phyloP scores from a whole-genome alignment of 2,329 filamentous ascomycete species.

The Colletotrichum siamense region DNA sequence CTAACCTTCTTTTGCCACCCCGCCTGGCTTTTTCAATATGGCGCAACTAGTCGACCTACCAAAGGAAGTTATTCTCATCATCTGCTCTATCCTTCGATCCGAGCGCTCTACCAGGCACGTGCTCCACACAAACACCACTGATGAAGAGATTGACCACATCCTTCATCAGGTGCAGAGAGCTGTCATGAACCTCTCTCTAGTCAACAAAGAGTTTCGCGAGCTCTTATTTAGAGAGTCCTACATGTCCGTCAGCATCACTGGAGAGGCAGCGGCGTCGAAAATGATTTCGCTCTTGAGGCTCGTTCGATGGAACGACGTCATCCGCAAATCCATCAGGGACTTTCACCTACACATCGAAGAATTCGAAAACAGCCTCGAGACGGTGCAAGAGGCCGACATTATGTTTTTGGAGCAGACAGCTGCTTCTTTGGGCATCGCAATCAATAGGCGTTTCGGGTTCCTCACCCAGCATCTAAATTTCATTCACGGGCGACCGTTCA shows the following conservation, averaged over 20 bases:
- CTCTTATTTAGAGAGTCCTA: not conserved
- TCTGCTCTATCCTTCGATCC: not conserved
- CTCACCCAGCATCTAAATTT: accelerated
- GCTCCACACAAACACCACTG: not conserved
- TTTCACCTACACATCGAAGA: not conserved
- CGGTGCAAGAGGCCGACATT: not conserved
- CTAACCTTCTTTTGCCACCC: not conserved
- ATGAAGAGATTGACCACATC: not conserved
- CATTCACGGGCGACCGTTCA: too few species aligned
- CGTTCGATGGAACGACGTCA: not conserved
- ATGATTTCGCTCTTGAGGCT: not conserved
- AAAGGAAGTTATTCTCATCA: not conserved
- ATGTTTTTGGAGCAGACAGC: not conserved
- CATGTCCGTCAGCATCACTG: not conserved
- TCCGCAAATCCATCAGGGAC: not conserved
- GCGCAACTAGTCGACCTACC: not conserved
- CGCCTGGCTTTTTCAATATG: not conserved
- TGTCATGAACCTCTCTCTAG: not conserved
- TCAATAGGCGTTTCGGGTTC: too few species aligned
- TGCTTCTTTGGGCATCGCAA: too few species aligned
- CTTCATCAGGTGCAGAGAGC: not conserved
- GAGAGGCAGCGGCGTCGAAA: not conserved
- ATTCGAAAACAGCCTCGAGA: not conserved
- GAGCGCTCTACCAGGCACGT: not conserved
- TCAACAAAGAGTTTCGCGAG: not conserved